Base-by-base conservation (phyloP, 2,329 filamentous ascomycete genomes). In the Raffaelea arxii region DNA sequence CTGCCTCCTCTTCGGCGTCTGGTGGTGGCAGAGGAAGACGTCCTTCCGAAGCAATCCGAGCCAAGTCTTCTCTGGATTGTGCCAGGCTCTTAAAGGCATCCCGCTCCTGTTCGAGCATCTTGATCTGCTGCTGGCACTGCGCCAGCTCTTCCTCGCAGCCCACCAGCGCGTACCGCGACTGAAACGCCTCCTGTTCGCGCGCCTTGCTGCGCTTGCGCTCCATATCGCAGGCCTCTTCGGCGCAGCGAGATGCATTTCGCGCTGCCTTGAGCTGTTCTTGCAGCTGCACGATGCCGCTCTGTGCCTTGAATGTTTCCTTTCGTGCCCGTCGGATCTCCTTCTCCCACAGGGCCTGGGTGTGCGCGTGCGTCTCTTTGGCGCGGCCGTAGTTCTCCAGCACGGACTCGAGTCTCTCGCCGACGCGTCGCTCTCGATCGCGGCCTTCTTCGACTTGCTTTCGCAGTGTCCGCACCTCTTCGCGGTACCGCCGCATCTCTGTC, bases 221-320 rank as follows among this genome's bases (percentile, higher is more conserved):
- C 38, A 74, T 69, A 49, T 80, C 75, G 12, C 87, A 65, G 47
- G 70, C 70, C 43, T 79, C 73, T 52, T 85, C 77, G 22, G 70
- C 65, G 7, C 72, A 66, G 53, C 77, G 78, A 43, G 72, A 64
- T n/a, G 67, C 65, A 23, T 65, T 64, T 39, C 80, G 74, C 44
- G 75, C 67, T 1, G 76, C 66, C 59, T 86, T 86, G 52, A 86
- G 71, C 56, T 87, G 82, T 55, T 86, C 83, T 59, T 86, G 82
- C n/a, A 83, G 60, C 59, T 85, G 85, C 55, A 86, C 76, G 25
- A 82, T 72, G 11, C 68, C 64, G 3, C 82, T 85, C 54, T 85
- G 81, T n/a, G 77, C 75, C 58, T 86, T 86, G 71, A 86, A 86
- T 3, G 79, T 80, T 55, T 87, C 84, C 55, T 87, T 87, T 43